Conservation (phyloP, 2,329 filamentous ascomycete species). For the Microdochium paspali region DNA sequence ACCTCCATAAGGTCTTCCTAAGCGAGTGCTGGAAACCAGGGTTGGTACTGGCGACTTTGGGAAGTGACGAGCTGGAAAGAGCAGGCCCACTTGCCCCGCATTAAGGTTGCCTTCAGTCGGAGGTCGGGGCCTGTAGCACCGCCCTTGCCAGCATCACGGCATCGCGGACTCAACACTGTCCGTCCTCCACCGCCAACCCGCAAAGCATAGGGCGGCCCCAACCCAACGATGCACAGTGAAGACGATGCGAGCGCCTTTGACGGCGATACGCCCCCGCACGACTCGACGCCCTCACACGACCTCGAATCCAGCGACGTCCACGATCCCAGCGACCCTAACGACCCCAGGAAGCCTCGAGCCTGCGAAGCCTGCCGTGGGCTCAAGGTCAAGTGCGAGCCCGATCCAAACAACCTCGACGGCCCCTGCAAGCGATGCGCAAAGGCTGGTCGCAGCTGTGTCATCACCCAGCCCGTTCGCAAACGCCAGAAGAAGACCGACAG, state of each 20-base stretch:
- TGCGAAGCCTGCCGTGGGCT: slow-evolving; percentile 69
- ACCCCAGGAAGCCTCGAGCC: slow-evolving; percentile 59
- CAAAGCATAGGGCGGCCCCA: neutral
- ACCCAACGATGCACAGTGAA: neutral
- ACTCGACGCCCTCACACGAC: neutral
- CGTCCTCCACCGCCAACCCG: neutral
- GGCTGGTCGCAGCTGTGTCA: slow-evolving; percentile 66
- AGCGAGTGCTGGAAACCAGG: too few relatives aligned
- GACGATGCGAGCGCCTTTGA: slow-evolving; percentile 5
- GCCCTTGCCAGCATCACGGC: neutral
- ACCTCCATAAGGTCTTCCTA: too few relatives aligned
- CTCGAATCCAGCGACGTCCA: neutral
- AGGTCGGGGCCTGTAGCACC: neutral
- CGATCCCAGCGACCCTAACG: slow-evolving; percentile 22
- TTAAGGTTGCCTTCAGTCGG: neutral
- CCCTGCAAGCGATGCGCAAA: slow-evolving; percentile 72
- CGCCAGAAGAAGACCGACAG: slow-evolving; percentile 88
- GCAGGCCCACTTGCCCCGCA: neutral
- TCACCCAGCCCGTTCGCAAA: slow-evolving; percentile 67
- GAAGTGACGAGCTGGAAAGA: too few relatives aligned
- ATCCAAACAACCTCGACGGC: slow-evolving; percentile 49
- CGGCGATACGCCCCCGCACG: slow-evolving; percentile 1
- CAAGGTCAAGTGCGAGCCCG: slow-evolving; percentile 80
- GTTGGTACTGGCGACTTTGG: too few relatives aligned
- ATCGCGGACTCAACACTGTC: neutral